Evolutionary conservation across 805 yeast genomes (phyloP).

Genomic region (Spathaspora hagerdaliae): DNA sequence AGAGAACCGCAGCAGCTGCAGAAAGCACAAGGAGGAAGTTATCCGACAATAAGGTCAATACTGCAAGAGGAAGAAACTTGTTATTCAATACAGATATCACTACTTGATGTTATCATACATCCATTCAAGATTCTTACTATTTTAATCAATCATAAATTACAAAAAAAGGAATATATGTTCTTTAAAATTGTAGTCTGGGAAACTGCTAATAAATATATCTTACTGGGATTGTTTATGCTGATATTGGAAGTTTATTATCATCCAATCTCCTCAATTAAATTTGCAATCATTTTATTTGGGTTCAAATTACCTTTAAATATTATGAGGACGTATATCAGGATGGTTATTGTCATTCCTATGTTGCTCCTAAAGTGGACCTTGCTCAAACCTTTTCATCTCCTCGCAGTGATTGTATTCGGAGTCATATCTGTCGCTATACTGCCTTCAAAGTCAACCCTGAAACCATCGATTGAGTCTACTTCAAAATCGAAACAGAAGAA

Average conservation of each 20-base stretch:
- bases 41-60: too few species aligned
- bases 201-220: slow-evolving; percentile 7
- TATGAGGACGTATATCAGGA: slow-evolving; percentile 9
- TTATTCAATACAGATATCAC: not conserved
- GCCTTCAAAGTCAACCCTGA: not conserved
- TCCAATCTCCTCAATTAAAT: slow-evolving; percentile 8
- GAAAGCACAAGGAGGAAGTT: too few species aligned
- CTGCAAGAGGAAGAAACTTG: too few species aligned
- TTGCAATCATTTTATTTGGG: slow-evolving; percentile 6
- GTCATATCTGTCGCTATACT: not conserved
- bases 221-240: slow-evolving; percentile 1
- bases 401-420: not conserved
- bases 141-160: not conserved
- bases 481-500: not conserved
- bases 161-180: not conserved
- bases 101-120: not conserved
- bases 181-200: slow-evolving; percentile 12
- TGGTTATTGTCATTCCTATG: slow-evolving; percentile 17
- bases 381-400: slow-evolving; percentile 11
- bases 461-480: too few species aligned
- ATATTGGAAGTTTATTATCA: slow-evolving; percentile 4
- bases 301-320: slow-evolving; percentile 16
- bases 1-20: too few species aligned
- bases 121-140: not conserved
- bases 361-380: slow-evolving; percentile 14